Conservation (phyloP, 768 basidiomycete species). For the Collybiopsis luxurians region DNA sequence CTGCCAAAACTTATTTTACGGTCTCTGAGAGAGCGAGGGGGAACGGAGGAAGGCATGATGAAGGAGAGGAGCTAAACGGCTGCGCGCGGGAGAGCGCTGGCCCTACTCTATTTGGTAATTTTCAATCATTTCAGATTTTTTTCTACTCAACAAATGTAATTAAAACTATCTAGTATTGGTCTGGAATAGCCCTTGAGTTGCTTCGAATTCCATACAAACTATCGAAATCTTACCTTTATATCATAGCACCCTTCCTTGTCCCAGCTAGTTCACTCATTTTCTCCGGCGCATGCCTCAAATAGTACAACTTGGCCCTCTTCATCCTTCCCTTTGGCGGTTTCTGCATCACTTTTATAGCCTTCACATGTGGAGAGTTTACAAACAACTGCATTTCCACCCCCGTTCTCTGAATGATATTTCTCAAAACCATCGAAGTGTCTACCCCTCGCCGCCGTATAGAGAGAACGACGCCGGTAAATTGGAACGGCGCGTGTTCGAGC, state of each 20-base stretch:
- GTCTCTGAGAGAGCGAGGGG: conserved; percentile 47
- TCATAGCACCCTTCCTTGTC: conserved; percentile 30
- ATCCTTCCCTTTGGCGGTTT: conserved; percentile 60
- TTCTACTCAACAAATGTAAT: too few species aligned
- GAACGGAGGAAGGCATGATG: conserved; percentile 42
- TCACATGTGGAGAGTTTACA: conserved; percentile 81
- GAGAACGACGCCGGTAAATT: conserved; percentile 88
- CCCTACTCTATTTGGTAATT: too few species aligned
- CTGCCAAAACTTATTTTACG: conserved; percentile 49
- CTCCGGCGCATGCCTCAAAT: conserved; percentile 76
- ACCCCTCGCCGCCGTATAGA: conserved; percentile 78
- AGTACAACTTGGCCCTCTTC: conserved; percentile 80
- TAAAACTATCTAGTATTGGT: too few species aligned
- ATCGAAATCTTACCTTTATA: conserved; percentile 18
- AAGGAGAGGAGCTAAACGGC: not conserved
- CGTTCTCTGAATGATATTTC: conserved; percentile 88
- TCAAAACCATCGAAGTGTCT: conserved; percentile 84
- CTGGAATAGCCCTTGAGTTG: too few species aligned
- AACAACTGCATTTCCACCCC: conserved; percentile 95
- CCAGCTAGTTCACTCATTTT: conserved; percentile 79
- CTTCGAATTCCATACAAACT: not conserved
- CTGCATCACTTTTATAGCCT: conserved; percentile 80
- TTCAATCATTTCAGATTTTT: too few species aligned
- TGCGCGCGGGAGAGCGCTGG: too few species aligned
- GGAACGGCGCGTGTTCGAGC: conserved; percentile 72